Evolutionary conservation across 768 basidiomycete species (phyloP).

Genomic region (Hygrocybe coccinea): DNA sequence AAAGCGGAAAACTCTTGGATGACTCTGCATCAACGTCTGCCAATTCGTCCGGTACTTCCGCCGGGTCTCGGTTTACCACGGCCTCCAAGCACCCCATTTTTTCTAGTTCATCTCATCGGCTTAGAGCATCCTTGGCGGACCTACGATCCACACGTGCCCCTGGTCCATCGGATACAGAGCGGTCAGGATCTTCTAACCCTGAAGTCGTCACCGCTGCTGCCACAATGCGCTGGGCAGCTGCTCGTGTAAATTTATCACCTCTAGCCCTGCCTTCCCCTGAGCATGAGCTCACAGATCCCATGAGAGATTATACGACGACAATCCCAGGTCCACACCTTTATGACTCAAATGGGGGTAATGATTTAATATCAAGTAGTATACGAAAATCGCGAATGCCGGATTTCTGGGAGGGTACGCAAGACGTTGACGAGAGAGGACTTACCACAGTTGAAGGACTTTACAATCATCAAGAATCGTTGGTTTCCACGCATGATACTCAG

Average conservation of each 20-base stretch:
- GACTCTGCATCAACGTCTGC: background rate
- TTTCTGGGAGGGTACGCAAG: slow-evolving; percentile 76
- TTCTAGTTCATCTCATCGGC: slow-evolving; percentile 29
- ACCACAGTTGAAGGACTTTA: background rate
- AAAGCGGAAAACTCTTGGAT: background rate
- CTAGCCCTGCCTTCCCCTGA: slow-evolving; percentile 87
- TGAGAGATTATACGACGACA: slow-evolving; percentile 66
- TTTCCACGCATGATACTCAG: background rate
- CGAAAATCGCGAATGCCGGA: slow-evolving; percentile 57
- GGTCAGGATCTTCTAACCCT: slow-evolving; percentile 30
- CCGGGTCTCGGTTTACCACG: background rate
- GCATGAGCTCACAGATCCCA: slow-evolving; percentile 85
- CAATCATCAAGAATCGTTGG: background rate
- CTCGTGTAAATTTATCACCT: slow-evolving; percentile 78
- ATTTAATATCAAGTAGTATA: slow-evolving; percentile 43
- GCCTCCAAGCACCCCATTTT: slow-evolving; percentile 14
- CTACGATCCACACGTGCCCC: background rate
- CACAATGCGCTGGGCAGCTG: slow-evolving; percentile 81
- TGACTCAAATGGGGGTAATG: slow-evolving; percentile 16
- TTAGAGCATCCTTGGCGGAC: slow-evolving; percentile 31
- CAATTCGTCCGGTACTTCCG: background rate
- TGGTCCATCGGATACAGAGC: background rate
- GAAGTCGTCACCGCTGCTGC: slow-evolving; percentile 69
- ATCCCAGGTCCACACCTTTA: slow-evolving; percentile 58
- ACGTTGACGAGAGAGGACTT: slow-evolving; percentile 33